phyloP scores from a whole-genome alignment of 2,329 filamentous ascomycete genomes.

The Clathrospora elynae region DNA sequence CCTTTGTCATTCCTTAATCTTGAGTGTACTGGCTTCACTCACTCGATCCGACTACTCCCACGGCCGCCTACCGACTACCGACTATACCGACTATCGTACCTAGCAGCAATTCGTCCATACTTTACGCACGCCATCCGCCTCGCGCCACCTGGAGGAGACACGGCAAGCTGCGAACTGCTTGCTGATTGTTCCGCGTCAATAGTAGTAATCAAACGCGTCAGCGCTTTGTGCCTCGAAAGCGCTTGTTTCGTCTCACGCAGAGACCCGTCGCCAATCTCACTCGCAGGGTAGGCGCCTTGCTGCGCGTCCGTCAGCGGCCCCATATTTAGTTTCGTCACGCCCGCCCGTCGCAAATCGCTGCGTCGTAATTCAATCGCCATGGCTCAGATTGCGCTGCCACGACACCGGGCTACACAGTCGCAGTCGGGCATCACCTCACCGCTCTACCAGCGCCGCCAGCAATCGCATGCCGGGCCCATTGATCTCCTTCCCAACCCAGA shows the following conservation, averaged over 20 bases:
- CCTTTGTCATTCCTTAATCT: slow-evolving; percentile 46
- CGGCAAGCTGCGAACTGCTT: slow-evolving; percentile 35
- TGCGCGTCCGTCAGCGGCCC: slow-evolving; percentile 30
- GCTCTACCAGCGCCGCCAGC: slow-evolving; percentile 45
- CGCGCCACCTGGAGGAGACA: slow-evolving; percentile 9
- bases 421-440: slow-evolving; percentile 44
- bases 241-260: slow-evolving; percentile 48
- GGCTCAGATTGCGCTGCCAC: slow-evolving; percentile 48
- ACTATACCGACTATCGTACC: slow-evolving; percentile 17
- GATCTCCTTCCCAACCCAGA: slow-evolving; percentile 56
- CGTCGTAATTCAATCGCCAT: slow-evolving; percentile 38
- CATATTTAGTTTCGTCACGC: slow-evolving; percentile 38
- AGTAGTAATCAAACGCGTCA: slow-evolving; percentile 44
- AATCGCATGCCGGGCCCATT: slow-evolving; percentile 42
- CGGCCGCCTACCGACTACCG: slow-evolving; percentile 17
- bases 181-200: slow-evolving; percentile 37
- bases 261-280: slow-evolving; percentile 30
- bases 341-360: slow-evolving; percentile 29
- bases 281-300: slow-evolving; percentile 26
- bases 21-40: slow-evolving; percentile 48
- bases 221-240: slow-evolving; percentile 43
- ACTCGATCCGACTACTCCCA: slow-evolving; percentile 29
- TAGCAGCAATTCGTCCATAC: slow-evolving; percentile 21
- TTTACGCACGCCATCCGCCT: slow-evolving; percentile 30
- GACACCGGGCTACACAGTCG: slow-evolving; percentile 49